Conservation (phyloP, 2,329 filamentous ascomycete genomes). For the Berkeleyomyces rouxiae region DNA sequence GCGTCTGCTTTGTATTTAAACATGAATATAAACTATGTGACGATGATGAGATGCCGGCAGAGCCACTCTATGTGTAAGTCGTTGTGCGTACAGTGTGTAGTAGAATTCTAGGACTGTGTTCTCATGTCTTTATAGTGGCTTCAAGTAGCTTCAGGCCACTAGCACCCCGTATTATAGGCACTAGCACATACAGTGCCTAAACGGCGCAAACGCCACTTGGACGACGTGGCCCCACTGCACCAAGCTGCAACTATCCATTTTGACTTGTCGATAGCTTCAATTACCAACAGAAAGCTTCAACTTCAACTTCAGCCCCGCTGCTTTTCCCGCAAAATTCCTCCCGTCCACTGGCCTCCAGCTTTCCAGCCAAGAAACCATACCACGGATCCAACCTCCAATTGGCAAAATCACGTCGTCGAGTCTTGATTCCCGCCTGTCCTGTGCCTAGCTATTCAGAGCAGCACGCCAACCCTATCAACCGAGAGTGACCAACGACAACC, state of each 20-base stretch:
- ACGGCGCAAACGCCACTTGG: neutral
- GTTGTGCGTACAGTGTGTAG: neutral
- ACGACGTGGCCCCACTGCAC: neutral
- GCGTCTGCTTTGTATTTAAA: conserved; percentile 1
- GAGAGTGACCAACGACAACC: neutral
- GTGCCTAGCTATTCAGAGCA: neutral
- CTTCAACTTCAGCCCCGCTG: neutral
- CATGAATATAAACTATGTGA: neutral
- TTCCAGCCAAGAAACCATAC: neutral
- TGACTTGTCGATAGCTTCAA: conserved; percentile 2
- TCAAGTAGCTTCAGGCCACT: neutral
- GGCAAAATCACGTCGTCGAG: neutral
- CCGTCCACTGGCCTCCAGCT: neutral
- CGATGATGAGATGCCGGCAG: neutral
- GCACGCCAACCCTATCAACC: neutral
- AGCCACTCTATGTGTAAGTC: neutral
- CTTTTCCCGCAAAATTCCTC: neutral
- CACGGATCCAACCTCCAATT: neutral
- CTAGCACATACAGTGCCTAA: neutral
- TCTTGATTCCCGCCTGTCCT: neutral
- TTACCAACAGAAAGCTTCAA: neutral
- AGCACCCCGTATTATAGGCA: neutral
- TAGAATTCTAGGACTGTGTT: neutral
- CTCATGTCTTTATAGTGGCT: neutral
- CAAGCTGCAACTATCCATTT: neutral